Base-by-base conservation (phyloP, 139 green algal species). In the Ettlia oleoabundans region DNA sequence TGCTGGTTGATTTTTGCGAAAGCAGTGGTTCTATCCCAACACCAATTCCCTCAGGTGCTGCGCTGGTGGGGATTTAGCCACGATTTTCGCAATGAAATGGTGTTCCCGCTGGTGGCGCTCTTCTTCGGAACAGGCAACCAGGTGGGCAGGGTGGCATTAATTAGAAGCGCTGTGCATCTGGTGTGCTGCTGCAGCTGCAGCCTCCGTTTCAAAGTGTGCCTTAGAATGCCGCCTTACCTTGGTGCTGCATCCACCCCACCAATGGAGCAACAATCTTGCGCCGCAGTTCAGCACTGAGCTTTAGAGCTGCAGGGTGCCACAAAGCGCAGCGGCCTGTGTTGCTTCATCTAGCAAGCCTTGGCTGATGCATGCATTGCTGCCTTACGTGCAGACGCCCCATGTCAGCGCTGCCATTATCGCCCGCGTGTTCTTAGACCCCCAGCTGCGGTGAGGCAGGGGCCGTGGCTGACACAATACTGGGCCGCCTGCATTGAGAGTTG, bases 51-150 rank as follows among this genome's bases (percentile, higher is more conserved):
- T 15, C 85, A 90, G 85, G 47, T 91, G 55, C 79, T 95, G 64
- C 68, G 73, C 24, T 61, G 68, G 85, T 84, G 77, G 24, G 79
- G 91, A 32, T 94, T 93, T 84, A 87, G 63, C 33, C 65, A 90
- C 2, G 86, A 88, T 1, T 95, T 95, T 81, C 64, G 80, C n/a
- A 83, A 90, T n/a, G 55, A 84, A 22, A 94, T 95, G 87, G 84
- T 95, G 30, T 91, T 93, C 76, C 91, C 92, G 4, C 86, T 95
- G 28, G 89, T 89, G 37, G 92, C 92, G 22, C 88, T 95, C 19
- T 95, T 95, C 86, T 95, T 95, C 81, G 92, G 90, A 64, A 89
- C 91, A 30, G 92, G 92, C 82, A 95, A 95, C 84, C 88, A 80
- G 73, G 73, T 80, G 35, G 33, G 71, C 28, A 43, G 8, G 24